Percentiles rank a stretch among this genome's conserved stretches.
phyloP scores from a whole-genome alignment of 2,329 filamentous ascomycete species.

The Zymoseptoria passerinii region DNA sequence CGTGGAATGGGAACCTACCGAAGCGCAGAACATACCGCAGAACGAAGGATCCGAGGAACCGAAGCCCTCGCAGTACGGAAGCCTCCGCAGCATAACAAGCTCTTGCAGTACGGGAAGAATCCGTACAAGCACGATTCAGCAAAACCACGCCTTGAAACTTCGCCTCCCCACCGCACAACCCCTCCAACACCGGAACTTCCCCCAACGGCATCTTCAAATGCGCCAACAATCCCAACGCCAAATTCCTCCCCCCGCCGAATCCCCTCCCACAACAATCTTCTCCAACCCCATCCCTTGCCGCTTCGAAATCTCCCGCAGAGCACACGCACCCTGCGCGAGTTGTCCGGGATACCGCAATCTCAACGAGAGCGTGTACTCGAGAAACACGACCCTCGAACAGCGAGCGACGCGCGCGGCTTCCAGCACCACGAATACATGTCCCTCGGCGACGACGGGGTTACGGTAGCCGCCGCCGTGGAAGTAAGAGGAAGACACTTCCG shows the following conservation, averaged over 20 bases:
- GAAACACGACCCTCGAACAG: neutral
- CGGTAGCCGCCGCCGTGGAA: neutral
- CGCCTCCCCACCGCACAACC: neutral
- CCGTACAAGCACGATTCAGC: too few relatives aligned
- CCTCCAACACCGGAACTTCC: neutral
- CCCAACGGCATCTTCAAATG: neutral
- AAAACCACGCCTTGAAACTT: neutral
- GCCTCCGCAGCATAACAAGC: too few relatives aligned
- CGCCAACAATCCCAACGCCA: neutral
- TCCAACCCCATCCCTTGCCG: too few relatives aligned
- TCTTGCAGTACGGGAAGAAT: too few relatives aligned
- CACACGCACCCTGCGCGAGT: neutral
- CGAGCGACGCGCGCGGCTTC: neutral
- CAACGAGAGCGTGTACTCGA: neutral
- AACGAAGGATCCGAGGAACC: too few relatives aligned
- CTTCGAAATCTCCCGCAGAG: neutral
- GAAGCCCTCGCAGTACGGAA: too few relatives aligned
- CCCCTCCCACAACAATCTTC: neutral
- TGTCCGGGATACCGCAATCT: neutral
- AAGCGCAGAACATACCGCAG: too few relatives aligned
- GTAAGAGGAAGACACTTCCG: neutral
- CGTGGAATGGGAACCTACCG: too few relatives aligned
- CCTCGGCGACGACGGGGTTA: neutral
- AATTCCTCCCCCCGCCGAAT: constrained; percentile 1
- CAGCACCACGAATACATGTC: neutral